Base-by-base conservation (phyloP, 257 asterid genomes). In the Rhazya stricta region DNA sequence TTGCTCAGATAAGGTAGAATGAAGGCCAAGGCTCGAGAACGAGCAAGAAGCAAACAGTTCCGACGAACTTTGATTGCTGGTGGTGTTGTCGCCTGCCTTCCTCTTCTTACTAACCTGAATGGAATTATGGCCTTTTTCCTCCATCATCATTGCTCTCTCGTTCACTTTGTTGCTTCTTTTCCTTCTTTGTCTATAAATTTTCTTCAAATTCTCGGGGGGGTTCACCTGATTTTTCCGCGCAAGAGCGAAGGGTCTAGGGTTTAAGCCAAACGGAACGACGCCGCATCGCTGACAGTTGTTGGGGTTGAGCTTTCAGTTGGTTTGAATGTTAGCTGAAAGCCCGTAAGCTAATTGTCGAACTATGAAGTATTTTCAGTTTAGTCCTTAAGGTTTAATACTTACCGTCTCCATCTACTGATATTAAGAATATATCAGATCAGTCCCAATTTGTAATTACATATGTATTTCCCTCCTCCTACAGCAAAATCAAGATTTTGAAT, bases 31-130 rank as follows among this genome's bases (percentile, higher is more conserved):
- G 79, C 96, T 90, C 63, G 93, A 75, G 79, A 92, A 94, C 36
- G 97, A 83, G 77, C 97, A 89, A 13, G 96, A 89, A 71, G 99
- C 92, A 77, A 92, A 92, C 72, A 94, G 86, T 74, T 90, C 92
- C 15, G 69, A 48, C 45, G 89, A 77, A 46, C 81, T 30, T 25
- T 77, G 75, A 25, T 77, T 69, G 68, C 70, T 72, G 29, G 61
- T 42, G 3, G 56, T 62, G 42, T 9, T 36, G 57, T 19, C 77
- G 30, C 62, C 50, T 7, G 32, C 76, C 25, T 4, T 41, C 37
- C 32, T 72, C 66, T 51, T 68, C 63, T 71, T 72, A 43, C 42
- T 74, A 42, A 41, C 15, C 62, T 68, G 12, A 66, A 66, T 45
- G 65, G 50, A 50, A 30, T 30, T 29, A 60, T 21, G 67, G 67